phyloP scores from a whole-genome alignment of 305 asterid genomes.

The Solanum hybrid region DNA sequence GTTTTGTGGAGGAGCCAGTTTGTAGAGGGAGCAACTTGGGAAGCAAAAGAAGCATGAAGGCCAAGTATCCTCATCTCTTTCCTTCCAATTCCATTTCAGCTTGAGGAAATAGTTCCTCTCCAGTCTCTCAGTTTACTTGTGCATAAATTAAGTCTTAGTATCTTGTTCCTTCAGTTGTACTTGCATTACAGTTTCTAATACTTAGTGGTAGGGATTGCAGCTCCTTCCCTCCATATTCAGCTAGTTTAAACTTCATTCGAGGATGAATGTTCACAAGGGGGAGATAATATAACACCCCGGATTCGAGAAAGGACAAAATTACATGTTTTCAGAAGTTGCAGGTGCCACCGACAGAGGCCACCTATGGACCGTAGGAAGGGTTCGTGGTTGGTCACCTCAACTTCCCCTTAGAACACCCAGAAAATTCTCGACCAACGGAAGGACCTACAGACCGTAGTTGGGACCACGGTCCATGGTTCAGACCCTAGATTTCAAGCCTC shows the following conservation, averaged over 20 bases:
- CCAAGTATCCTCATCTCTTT: neutral
- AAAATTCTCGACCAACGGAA: neutral
- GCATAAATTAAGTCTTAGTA: neutral
- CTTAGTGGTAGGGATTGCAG: neutral
- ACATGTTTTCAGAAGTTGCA: neutral
- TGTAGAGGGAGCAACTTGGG: neutral
- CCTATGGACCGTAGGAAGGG: neutral
- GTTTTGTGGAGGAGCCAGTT: neutral
- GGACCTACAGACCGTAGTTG: neutral
- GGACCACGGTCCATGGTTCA: too few relatives aligned
- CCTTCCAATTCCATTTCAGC: neutral
- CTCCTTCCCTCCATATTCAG: neutral
- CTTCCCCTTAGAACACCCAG: neutral
- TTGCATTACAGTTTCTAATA: neutral
- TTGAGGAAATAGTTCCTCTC: neutral
- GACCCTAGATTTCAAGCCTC: too few relatives aligned
- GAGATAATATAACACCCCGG: neutral
- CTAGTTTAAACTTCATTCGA: neutral
- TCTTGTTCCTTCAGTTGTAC: neutral
- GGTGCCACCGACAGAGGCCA: neutral
- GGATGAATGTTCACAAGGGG: neutral
- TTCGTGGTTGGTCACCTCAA: neutral
- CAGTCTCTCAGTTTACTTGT: neutral
- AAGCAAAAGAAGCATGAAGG: neutral
- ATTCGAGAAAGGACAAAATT: neutral